Evolutionary conservation across 768 basidiomycete genomes (phyloP), one percentile per base, ranked within the genome.

Genomic region (Leucosporidium scottii): DNA sequence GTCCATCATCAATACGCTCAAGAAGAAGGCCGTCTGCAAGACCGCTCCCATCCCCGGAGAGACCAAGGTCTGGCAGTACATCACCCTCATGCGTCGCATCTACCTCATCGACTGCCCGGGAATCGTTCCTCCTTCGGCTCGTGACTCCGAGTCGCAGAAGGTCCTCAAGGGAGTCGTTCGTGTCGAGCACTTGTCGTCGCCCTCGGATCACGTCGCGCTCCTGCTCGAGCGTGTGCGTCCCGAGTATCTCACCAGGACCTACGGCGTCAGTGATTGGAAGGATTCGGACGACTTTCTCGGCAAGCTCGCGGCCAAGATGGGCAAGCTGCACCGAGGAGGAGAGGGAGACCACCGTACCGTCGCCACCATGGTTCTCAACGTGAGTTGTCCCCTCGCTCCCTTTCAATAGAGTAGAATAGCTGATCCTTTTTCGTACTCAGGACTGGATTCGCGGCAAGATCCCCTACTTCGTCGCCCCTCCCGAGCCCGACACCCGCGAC

Each of bases 51-150:
- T 98, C 17, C 94, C 96, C 3, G 96, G 96, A 73, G 96, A 99
- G 82, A 99, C 96, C 55, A 99, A 98, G 81, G 93, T 98, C 73
- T 99, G 96, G 96, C 94, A 99, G 83, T 99, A 99, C 79, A 97
- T 99, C 81, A 93, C 92, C 34, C 82, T 99, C 51, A 99, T 93
- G 67, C 85, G 88, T 70, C 85, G 90, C 62, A 99, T 99, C 77
- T 99, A 97, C 82, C 87, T 99, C 73, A 97, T 99, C 81, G 96
- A 99, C 80, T 99, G 96, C 77, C 96, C 96, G 34, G 96, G 96
- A 59, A 90, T 98, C 78, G 96, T 97, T 2, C 94, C 94, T 3
- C 87, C 92, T 23, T 93, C 92, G 28, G 89, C 91, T 3, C 83
- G 89, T 69, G 93, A 98, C 78, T 85, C 89, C 3, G 87, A 94